A percentile compares a stretch with the other conserved stretches of the same genome.
Conservation (phyloP, 768 basidiomycete species). For the Boletus patriciae region DNA sequence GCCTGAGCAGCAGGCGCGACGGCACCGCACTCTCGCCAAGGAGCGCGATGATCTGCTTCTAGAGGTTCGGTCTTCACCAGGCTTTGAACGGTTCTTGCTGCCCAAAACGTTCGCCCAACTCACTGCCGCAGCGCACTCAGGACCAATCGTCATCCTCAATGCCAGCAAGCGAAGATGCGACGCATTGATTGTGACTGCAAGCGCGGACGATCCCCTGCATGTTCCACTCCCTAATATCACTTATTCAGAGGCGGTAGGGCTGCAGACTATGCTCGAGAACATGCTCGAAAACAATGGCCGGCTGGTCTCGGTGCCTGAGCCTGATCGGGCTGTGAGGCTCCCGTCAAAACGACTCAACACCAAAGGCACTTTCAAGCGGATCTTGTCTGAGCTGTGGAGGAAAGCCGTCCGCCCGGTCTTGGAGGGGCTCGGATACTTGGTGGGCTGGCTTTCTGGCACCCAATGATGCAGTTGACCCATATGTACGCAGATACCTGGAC, state of each 20-base stretch:
- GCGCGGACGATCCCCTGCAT: neutral
- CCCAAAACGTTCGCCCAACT: slow-evolving; percentile 10
- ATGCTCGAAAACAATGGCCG: neutral
- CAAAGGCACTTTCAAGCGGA: neutral
- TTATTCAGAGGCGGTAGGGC: neutral
- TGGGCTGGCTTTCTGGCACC: neutral
- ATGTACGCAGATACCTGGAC: neutral
- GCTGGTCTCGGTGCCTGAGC: neutral
- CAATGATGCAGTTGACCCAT: no score
- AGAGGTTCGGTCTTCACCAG: slow-evolving; percentile 16
- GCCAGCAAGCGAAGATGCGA: no score
- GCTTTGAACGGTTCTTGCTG: slow-evolving; percentile 24
- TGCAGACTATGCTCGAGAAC: slow-evolving; percentile 3
- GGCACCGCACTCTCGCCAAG: slow-evolving; percentile 11
- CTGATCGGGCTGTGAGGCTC: neutral
- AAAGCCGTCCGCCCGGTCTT: neutral
- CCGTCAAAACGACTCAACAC: neutral
- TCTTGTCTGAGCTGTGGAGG: slow-evolving; percentile 1
- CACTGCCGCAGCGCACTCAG: neutral
- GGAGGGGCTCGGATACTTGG: neutral
- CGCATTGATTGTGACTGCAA: no score
- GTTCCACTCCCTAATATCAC: neutral
- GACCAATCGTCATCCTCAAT: no score
- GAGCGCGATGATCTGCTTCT: slow-evolving; percentile 19
- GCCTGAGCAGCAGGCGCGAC: slow-evolving; percentile 17